A percentile compares a stretch with the other conserved stretches of the same genome.
These are phyloP conservation scores for Quercus mongolica DNA, from an alignment of 306 rosid species.

Conservation along the genomic window DNA sequence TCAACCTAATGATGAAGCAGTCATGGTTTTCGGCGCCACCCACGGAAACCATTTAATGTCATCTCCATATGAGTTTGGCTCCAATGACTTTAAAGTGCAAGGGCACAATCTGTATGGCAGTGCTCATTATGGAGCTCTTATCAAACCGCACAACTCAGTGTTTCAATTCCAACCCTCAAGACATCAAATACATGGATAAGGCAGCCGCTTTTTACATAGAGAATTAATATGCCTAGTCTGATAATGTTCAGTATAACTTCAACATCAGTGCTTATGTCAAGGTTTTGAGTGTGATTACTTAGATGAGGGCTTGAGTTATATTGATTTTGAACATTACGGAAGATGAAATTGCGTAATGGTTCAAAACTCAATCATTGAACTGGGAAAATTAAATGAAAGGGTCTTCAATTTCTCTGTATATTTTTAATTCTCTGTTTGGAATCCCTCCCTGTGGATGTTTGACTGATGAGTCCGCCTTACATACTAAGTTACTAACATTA, in stretches of 20 bases:
- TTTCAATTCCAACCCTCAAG: conserved; percentile 44
- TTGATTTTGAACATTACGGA: conserved; percentile 26
- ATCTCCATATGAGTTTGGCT: conserved; percentile 41
- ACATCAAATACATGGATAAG: conserved; percentile 41
- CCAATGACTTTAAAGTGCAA: conserved; percentile 34
- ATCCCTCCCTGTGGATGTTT: not conserved
- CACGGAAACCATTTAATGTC: conserved; percentile 38
- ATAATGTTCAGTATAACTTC: conserved; percentile 23
- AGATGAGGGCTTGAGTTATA: conserved; percentile 22
- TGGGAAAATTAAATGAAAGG: conserved; percentile 3
- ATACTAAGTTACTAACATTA: not conserved
- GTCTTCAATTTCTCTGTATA: not conserved
- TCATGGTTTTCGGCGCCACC: conserved; percentile 47
- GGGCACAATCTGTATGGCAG: conserved; percentile 50
- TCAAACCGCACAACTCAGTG: conserved; percentile 35
- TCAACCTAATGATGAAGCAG: conserved; percentile 32
- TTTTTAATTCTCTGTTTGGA: not conserved
- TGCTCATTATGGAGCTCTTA: conserved; percentile 49
- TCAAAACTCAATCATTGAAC: conserved; percentile 15
- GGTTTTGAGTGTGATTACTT: conserved; percentile 36
- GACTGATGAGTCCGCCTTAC: not conserved
- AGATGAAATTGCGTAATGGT: conserved; percentile 20
- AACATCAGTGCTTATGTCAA: conserved; percentile 13
- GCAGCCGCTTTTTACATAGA: conserved; percentile 29
- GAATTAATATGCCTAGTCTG: conserved; percentile 27